Conservation (phyloP, 2,329 filamentous ascomycete genomes). For the Emydomyces testavorans region DNA sequence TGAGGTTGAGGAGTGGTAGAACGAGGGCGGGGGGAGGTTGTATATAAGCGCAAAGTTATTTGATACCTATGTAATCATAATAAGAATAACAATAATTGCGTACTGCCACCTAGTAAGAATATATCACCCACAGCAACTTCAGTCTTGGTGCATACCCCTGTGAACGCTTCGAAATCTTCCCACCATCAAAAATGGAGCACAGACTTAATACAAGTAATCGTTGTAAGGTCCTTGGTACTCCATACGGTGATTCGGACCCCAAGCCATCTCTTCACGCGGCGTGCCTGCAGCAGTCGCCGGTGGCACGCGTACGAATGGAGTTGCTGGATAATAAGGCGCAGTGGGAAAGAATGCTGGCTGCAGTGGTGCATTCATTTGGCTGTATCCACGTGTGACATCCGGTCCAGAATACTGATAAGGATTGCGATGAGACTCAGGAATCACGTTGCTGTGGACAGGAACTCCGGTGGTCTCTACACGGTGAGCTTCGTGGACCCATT, state of each 20-base stretch:
- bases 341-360: neutral
- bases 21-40: neutral
- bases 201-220: neutral
- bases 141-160: neutral
- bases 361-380: neutral
- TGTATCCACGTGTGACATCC: neutral
- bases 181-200: neutral
- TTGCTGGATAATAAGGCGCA: neutral
- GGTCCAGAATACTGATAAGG: neutral
- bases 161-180: neutral
- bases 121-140: neutral
- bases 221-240: neutral
- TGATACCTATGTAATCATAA: too few species aligned
- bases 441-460: neutral
- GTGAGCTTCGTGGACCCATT: neutral
- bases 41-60: neutral
- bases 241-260: neutral
- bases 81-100: neutral
- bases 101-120: neutral
- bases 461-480: neutral
- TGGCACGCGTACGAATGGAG: neutral
- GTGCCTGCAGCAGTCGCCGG: neutral
- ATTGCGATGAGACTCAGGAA: neutral
- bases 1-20: neutral
- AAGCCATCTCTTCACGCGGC: neutral